A percentile compares a stretch with the other conserved stretches of the same genome.
phyloP scores from a whole-genome alignment of 192 early-diverging fungal genomes.

The Gamsiella multidivaricata region DNA sequence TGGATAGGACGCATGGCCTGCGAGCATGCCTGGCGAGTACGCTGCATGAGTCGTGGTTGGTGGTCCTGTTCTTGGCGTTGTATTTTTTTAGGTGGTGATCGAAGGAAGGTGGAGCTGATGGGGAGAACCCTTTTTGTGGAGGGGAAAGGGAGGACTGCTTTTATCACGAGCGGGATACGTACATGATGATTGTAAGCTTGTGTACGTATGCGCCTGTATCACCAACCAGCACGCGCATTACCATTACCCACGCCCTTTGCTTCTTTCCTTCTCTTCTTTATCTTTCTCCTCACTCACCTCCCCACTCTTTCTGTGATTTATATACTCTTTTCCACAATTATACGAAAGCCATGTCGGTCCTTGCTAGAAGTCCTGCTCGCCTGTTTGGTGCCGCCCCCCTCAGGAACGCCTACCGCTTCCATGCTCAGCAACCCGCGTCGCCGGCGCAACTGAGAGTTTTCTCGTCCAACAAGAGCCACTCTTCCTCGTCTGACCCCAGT shows the following conservation, averaged over 20 bases:
- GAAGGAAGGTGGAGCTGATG: no score
- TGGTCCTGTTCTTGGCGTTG: neutral
- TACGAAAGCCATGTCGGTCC: neutral
- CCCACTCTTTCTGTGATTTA: neutral
- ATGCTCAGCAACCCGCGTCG: no score
- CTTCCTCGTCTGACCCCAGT: neutral
- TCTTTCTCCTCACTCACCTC: neutral
- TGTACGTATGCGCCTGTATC: no score
- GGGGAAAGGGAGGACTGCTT: no score
- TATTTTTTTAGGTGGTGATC: neutral
- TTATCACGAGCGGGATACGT: no score
- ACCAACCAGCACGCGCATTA: no score
- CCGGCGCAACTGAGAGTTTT: no score
- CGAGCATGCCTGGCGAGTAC: neutral
- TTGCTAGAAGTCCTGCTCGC: neutral
- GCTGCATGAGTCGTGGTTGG: neutral
- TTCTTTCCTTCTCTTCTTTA: neutral
- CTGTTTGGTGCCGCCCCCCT: neutral
- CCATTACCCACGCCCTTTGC: no score
- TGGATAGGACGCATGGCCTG: conserved; percentile 19
- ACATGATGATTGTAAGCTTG: no score
- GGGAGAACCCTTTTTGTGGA: no score
- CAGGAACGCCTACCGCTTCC: neutral
- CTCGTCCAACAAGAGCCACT: neutral
- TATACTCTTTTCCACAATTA: neutral